These are phyloP conservation scores for Wallacemonas sp. DNA, from an alignment of 208 protist genomes.

Conservation along the genomic window DNA sequence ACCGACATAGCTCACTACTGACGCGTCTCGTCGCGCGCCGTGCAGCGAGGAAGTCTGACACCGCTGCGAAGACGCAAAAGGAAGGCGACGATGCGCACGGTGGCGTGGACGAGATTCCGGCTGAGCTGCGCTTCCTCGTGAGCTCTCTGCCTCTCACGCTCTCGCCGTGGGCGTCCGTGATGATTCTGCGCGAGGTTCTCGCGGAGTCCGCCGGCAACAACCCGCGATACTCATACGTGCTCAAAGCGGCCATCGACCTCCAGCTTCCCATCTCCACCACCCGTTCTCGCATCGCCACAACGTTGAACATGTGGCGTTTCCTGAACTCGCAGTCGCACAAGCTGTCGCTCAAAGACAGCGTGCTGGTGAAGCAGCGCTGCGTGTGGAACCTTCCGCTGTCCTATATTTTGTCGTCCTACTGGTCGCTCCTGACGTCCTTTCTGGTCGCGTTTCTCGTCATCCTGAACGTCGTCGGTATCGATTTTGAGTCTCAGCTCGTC, in stretches of 20 bases:
- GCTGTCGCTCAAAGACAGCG: conserved; percentile 62
- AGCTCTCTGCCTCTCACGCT: conserved; percentile 78
- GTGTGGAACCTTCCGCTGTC: conserved; percentile 77
- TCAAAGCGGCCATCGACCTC: conserved; percentile 86
- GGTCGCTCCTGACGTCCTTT: conserved; percentile 80
- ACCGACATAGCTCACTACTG: background rate
- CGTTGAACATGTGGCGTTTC: conserved; percentile 89
- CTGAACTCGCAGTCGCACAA: conserved; percentile 84
- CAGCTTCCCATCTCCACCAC: conserved; percentile 88
- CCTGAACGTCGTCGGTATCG: conserved; percentile 78
- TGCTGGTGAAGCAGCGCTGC: conserved; percentile 82
- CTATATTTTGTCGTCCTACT: conserved; percentile 88
- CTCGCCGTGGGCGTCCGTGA: conserved; percentile 82
- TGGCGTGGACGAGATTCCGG: conserved; percentile 67
- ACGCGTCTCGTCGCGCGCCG: background rate
- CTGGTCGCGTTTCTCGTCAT: conserved; percentile 50
- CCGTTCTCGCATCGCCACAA: conserved; percentile 83
- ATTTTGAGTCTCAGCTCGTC: conserved; percentile 84
- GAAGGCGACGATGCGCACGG: conserved; percentile 27
- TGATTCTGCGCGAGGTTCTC: conserved; percentile 88
- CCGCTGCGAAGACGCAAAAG: background rate
- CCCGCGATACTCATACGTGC: conserved; percentile 88
- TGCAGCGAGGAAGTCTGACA: background rate
- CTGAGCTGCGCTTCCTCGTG: conserved; percentile 82
- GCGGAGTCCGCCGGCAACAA: conserved; percentile 81